Conservation (phyloP, 1,284 basidiomycete genomes). For the Marasmius sp. region DNA sequence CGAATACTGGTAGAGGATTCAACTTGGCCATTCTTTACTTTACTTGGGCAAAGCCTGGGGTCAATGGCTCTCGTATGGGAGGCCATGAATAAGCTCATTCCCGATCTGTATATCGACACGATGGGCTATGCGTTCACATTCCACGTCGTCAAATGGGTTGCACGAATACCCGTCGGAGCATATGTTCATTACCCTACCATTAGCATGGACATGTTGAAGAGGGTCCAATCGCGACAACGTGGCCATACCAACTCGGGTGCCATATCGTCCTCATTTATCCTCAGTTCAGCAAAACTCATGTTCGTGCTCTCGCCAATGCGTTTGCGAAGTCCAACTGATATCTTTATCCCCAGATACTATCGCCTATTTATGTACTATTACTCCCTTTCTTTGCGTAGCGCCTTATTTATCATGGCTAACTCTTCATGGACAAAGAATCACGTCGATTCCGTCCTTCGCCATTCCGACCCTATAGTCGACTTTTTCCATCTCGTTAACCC, state of each 20-base stretch:
- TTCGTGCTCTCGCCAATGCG: slow-evolving; percentile 37
- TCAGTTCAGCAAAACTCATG: slow-evolving; percentile 74
- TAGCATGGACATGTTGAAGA: slow-evolving; percentile 88
- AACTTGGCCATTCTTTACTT: slow-evolving; percentile 86
- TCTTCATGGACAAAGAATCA: slow-evolving; percentile 94
- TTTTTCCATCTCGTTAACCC: slow-evolving; percentile 39
- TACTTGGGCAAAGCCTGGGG: slow-evolving; percentile 89
- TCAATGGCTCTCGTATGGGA: slow-evolving; percentile 84
- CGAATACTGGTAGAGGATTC: slow-evolving; percentile 79
- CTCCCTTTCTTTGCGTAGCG: slow-evolving; percentile 69
- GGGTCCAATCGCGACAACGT: slow-evolving; percentile 63
- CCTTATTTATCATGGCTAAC: slow-evolving; percentile 89
- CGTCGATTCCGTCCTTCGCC: slow-evolving; percentile 69
- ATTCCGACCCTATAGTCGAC: slow-evolving; percentile 49
- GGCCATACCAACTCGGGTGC: slow-evolving; percentile 69
- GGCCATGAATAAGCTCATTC: slow-evolving; percentile 72
- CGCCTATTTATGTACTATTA: slow-evolving; percentile 86
- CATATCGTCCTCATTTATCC: slow-evolving; percentile 60
- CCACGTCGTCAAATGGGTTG: slow-evolving; percentile 69
- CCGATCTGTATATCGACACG: slow-evolving; percentile 93
- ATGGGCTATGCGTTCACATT: slow-evolving; percentile 98
- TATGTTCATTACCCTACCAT: slow-evolving; percentile 98
- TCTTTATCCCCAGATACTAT: slow-evolving; percentile 72
- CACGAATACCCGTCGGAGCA: slow-evolving; percentile 74
- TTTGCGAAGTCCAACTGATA: slow-evolving; percentile 3